These are phyloP conservation scores for Aspergillus taichungensis DNA, from an alignment of 495 filamentous ascomycete species.

Conservation along the genomic window DNA sequence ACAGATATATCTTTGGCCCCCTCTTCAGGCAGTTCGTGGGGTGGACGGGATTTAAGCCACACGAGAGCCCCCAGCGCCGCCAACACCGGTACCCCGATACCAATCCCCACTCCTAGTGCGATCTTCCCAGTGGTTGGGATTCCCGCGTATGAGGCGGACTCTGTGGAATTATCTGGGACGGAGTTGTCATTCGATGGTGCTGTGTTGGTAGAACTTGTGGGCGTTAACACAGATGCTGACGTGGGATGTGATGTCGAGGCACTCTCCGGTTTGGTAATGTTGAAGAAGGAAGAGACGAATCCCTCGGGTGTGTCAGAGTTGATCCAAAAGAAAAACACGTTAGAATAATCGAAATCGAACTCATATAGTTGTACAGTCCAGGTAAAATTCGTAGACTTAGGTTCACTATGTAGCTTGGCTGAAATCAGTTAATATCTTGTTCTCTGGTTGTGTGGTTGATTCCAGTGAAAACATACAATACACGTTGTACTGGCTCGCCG, in stretches of 20 bases:
- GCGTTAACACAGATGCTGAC: background rate
- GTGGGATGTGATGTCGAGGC: background rate
- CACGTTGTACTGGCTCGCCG: constrained; percentile 3
- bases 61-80: constrained; percentile 1
- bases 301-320: constrained; percentile 5
- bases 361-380: constrained; percentile 23
- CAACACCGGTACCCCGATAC: constrained; percentile 1
- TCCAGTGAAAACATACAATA: background rate
- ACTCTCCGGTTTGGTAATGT: constrained; percentile 11
- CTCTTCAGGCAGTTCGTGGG: too few species aligned
- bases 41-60: background rate
- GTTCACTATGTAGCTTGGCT: constrained; percentile 3
- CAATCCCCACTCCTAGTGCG: constrained; percentile 6
- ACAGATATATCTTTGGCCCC: too few species aligned
- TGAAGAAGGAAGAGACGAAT: constrained; percentile 23
- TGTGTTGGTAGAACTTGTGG: background rate
- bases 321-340: constrained; percentile 25
- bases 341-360: constrained; percentile 15
- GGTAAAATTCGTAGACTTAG: constrained; percentile 13
- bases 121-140: background rate
- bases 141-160: background rate
- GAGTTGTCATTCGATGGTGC: background rate
- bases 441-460: background rate
- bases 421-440: background rate
- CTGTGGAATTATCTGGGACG: background rate